phyloP scores from a whole-genome alignment of 306 rosid species.

The Astragalus glycyphyllos region DNA sequence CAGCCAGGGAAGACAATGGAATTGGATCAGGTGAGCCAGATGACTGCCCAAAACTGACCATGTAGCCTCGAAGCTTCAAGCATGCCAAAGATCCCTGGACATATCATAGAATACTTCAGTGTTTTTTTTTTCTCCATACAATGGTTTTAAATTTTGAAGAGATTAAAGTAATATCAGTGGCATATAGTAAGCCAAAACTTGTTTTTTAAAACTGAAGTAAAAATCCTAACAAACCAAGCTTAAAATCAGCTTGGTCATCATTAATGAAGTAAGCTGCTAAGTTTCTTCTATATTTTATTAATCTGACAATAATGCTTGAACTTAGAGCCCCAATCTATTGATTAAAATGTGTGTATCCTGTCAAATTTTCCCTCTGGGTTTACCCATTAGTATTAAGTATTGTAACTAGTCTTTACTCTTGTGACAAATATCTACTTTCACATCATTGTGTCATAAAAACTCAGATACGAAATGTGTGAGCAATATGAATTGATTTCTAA shows the following conservation, averaged over 20 bases:
- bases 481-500: constrained; percentile 5
- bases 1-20: constrained; percentile 71
- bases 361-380: neutral
- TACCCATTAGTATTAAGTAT: neutral
- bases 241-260: constrained; percentile 11
- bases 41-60: constrained; percentile 90
- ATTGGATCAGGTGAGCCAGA: constrained; percentile 89
- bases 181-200: neutral
- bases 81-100: constrained; percentile 82
- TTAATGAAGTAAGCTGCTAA: neutral
- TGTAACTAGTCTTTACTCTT: neutral
- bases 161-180: neutral
- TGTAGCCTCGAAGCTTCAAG: constrained; percentile 72
- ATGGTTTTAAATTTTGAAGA: neutral
- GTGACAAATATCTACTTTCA: constrained; percentile 11
- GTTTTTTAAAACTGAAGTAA: neutral
- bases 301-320: neutral
- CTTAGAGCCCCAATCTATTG: neutral
- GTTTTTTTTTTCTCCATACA: neutral
- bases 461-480: neutral
- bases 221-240: neutral
- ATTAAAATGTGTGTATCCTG: constrained; percentile 10
- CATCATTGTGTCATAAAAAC: neutral
- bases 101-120: constrained; percentile 18
- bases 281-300: neutral